These are phyloP conservation scores for Boletellus deceptivus DNA, from an alignment of 1,284 basidiomycete species.

Conservation along the genomic window DNA sequence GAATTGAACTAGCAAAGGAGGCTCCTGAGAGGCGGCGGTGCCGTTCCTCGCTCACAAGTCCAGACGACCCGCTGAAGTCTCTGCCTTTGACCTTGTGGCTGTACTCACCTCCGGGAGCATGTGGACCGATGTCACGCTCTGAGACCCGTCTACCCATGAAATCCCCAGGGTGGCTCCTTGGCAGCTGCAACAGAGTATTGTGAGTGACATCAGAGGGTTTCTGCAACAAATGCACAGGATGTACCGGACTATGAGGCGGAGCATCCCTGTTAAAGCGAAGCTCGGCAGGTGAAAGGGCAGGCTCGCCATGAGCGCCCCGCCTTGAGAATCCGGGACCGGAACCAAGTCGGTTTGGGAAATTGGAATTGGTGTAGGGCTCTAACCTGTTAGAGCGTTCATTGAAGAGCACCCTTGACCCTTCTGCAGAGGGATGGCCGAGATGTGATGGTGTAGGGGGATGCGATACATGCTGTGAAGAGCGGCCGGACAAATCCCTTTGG, in stretches of 20 bases:
- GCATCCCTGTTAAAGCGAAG: constrained; percentile 44
- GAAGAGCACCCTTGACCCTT: constrained; percentile 72
- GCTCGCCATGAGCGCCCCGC: constrained; percentile 47
- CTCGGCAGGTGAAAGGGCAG: constrained; percentile 41
- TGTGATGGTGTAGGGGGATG: constrained; percentile 40
- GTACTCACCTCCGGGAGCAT: constrained; percentile 15
- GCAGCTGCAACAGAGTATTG: constrained; percentile 14
- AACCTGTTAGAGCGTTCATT: constrained; percentile 86
- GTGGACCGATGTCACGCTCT: constrained; percentile 19
- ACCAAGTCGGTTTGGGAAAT: constrained; percentile 34
- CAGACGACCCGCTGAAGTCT: constrained; percentile 15
- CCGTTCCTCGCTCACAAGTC: constrained; percentile 20
- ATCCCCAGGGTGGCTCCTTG: constrained; percentile 22
- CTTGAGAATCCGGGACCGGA: constrained; percentile 37
- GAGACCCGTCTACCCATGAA: constrained; percentile 15
- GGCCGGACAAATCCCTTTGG: constrained; percentile 43
- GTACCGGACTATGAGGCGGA: constrained; percentile 40
- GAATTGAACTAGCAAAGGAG: constrained; percentile 30
- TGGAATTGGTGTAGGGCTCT: constrained; percentile 64
- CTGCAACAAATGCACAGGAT: constrained; percentile 50
- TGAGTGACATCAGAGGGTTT: constrained; percentile 35
- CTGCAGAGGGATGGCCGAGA: constrained; percentile 48
- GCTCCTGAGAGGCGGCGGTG: constrained; percentile 27
- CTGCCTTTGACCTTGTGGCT: constrained; percentile 21
- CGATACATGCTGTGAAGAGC: constrained; percentile 31